Percentiles rank a stretch among this genome's conserved stretches.
phyloP scores from a whole-genome alignment of 257 asterid genomes.

The Phtheirospermum japonicum region DNA sequence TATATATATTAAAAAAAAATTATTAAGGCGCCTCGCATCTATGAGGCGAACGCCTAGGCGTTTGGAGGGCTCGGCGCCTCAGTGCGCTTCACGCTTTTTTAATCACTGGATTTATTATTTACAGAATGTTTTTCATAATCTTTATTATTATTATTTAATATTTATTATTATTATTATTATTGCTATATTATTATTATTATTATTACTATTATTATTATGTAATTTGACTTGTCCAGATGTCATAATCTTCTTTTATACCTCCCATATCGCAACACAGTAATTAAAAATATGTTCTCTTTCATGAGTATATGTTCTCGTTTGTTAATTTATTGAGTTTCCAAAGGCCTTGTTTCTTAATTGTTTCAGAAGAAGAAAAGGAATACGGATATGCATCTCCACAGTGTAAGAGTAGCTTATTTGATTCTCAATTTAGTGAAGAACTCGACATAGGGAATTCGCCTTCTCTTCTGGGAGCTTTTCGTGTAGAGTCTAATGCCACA shows the following conservation, averaged over 20 bases:
- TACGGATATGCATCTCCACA: conserved; percentile 44
- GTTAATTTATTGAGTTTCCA: not conserved
- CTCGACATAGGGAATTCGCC: not conserved
- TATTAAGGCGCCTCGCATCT: no score
- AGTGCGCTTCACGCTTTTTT: no score
- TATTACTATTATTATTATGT: not conserved
- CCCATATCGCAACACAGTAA: no score
- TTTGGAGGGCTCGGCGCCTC: no score
- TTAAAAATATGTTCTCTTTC: not conserved
- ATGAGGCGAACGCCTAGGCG: no score
- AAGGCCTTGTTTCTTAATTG: conserved; percentile 24
- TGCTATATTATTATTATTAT: no score
- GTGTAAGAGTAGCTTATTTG: conserved; percentile 32
- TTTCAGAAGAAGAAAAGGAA: conserved; percentile 53
- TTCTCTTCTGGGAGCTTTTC: not conserved
- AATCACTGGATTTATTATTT: no score
- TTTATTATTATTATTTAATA: no score
- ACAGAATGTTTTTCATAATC: not conserved
- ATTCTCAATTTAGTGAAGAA: conserved; percentile 16
- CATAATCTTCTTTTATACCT: not conserved
- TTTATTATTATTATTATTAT: no score
- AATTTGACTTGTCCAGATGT: not conserved
- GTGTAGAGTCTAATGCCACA: not conserved
- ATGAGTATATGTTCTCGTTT: conserved; percentile 1
- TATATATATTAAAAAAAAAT: no score